These are phyloP conservation scores for Cyberlindnera euphorbiae DNA, from an alignment of 805 yeast species.

Conservation along the genomic window DNA sequence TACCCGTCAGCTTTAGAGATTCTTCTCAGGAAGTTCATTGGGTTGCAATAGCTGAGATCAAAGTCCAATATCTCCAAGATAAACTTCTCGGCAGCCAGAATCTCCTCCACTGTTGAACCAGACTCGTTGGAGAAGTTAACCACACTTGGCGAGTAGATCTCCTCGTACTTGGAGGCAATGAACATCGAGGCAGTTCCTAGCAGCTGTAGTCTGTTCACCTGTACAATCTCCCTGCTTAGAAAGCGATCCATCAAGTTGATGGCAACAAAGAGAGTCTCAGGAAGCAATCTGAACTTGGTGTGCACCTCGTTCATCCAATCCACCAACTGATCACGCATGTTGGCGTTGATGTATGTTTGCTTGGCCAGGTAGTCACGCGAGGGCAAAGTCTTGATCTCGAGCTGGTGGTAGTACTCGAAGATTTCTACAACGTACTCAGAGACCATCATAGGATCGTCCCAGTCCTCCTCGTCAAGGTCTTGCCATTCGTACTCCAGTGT, in stretches of 20 bases:
- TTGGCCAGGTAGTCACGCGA: constrained; percentile 33
- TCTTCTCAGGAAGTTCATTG: constrained; percentile 87
- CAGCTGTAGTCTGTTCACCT: constrained; percentile 75
- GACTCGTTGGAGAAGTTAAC: constrained; percentile 82
- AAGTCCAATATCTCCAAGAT: constrained; percentile 70
- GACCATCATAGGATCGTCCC: constrained; percentile 84
- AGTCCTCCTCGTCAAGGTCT: constrained; percentile 75
- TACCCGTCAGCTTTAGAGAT: constrained; percentile 93
- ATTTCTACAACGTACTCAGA: constrained; percentile 88
- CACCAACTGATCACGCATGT: constrained; percentile 79
- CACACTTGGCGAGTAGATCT: constrained; percentile 84
- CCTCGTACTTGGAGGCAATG: constrained; percentile 91
- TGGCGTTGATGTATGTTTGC: constrained; percentile 39
- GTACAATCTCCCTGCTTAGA: constrained; percentile 70
- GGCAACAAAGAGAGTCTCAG: constrained; percentile 82
- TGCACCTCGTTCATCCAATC: constrained; percentile 94
- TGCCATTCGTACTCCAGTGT: constrained; percentile 48
- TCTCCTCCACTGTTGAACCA: constrained; percentile 76
- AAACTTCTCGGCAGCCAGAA: constrained; percentile 79
- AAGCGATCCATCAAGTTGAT: constrained; percentile 86
- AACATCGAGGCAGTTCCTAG: constrained; percentile 83
- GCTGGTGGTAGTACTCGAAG: constrained; percentile 68
- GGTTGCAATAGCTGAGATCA: constrained; percentile 83
- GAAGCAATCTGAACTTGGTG: constrained; percentile 73
- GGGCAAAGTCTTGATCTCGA: constrained; percentile 71